phyloP scores from a whole-genome alignment of 192 early-diverging fungal genomes.

The Coemansia sp. region DNA sequence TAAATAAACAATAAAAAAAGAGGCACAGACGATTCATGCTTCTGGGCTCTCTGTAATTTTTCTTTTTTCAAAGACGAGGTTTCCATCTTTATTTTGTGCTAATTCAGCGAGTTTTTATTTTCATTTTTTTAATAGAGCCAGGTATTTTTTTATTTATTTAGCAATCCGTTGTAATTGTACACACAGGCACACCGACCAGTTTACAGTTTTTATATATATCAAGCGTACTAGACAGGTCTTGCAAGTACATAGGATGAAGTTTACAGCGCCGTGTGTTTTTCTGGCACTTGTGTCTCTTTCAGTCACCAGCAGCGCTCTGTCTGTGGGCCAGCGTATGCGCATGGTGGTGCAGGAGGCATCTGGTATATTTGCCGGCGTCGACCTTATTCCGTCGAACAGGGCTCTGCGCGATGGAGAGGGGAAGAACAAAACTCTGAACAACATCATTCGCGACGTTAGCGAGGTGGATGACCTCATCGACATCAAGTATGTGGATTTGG shows the following conservation, averaged over 20 bases:
- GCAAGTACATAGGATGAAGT: too few relatives aligned
- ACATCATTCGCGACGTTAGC: conserved; percentile 52
- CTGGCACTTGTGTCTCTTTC: conserved; percentile 17
- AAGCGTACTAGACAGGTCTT: too few relatives aligned
- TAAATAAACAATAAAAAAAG: too few relatives aligned
- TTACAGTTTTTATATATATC: background rate
- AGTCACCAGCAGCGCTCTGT: conserved; percentile 6
- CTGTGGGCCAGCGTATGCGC: conserved; percentile 24
- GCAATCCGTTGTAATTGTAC: conserved; percentile 7
- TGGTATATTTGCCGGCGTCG: conserved; percentile 31
- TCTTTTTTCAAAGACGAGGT: too few relatives aligned
- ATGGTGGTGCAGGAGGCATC: conserved; percentile 43
- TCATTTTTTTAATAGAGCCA: too few relatives aligned
- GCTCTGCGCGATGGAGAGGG: conserved; percentile 14
- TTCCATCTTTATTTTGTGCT: too few relatives aligned
- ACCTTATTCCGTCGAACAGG: conserved; percentile 6
- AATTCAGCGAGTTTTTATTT: too few relatives aligned
- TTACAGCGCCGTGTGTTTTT: conserved; percentile 6
- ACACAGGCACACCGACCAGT: background rate
- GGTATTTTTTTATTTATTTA: conserved; percentile 3
- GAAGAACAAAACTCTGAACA: conserved; percentile 52
- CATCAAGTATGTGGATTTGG: conserved; percentile 44
- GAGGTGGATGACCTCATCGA: conserved; percentile 44
- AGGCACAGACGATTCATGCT: too few relatives aligned
- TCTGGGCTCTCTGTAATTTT: too few relatives aligned